Evolutionary conservation across 805 yeast genomes (phyloP).

Genomic region (Yamadazyma kitorensis): DNA sequence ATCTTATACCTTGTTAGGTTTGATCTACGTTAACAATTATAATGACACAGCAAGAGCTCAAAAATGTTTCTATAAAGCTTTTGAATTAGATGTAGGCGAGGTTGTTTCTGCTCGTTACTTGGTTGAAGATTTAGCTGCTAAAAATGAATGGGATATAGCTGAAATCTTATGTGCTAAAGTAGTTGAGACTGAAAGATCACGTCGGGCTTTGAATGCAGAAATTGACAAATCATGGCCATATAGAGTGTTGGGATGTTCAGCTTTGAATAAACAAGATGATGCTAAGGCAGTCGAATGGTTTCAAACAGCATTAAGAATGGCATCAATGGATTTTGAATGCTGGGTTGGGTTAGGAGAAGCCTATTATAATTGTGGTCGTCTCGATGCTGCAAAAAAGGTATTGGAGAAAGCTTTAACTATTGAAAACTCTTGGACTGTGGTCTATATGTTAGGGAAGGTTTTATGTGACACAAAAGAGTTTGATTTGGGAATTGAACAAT

Average conservation of each 20-base stretch:
- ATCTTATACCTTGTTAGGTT: conserved; percentile 78
- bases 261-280: conserved; percentile 67
- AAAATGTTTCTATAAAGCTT: conserved; percentile 85
- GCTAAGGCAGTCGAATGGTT: conserved; percentile 84
- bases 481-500: conserved; percentile 52
- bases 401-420: conserved; percentile 61
- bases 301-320: conserved; percentile 76
- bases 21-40: conserved; percentile 58
- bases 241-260: conserved; percentile 77
- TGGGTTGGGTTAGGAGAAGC: conserved; percentile 99
- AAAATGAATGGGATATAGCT: conserved; percentile 81
- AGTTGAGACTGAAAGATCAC: conserved; percentile 60
- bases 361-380: conserved; percentile 76
- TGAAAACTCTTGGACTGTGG: conserved; percentile 57
- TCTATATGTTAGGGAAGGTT: conserved; percentile 65
- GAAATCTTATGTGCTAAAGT: conserved; percentile 68
- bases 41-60: conserved; percentile 67
- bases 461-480: conserved; percentile 63
- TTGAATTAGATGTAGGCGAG: conserved; percentile 80
- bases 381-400: conserved; percentile 84
- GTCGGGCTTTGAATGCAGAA: conserved; percentile 39
- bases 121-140: conserved; percentile 63
- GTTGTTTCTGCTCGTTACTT: conserved; percentile 69
- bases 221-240: conserved; percentile 75
- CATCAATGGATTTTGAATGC: conserved; percentile 66